These are phyloP conservation scores for Abelmoschus esculentus DNA, from an alignment of 345 rosid genomes.

Conservation along the genomic window DNA sequence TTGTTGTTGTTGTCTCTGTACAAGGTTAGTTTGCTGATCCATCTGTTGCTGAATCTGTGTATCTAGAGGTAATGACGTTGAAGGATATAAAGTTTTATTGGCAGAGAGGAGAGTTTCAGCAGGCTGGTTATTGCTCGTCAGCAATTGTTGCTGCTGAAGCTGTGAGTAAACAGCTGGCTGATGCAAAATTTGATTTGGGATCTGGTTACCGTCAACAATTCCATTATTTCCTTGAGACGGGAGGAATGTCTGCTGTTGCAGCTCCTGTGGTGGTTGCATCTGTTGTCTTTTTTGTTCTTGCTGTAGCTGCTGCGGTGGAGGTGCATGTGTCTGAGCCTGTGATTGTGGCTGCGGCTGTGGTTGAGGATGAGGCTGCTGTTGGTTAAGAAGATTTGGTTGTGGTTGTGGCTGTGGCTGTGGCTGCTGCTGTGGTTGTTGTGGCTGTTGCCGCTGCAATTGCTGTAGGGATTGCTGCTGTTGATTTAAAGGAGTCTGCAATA, in stretches of 20 bases:
- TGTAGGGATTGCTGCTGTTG: slow-evolving; percentile 33
- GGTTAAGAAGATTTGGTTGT: not conserved
- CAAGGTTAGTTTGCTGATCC: slow-evolving; percentile 57
- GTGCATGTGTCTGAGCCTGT: slow-evolving; percentile 16
- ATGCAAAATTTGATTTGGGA: slow-evolving; percentile 36
- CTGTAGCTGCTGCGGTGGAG: slow-evolving; percentile 24
- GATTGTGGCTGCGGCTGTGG: slow-evolving; percentile 18
- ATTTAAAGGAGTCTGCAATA: slow-evolving; percentile 29
- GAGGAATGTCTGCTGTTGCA: slow-evolving; percentile 39
- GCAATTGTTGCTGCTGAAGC: slow-evolving; percentile 53
- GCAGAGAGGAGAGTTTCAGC: slow-evolving; percentile 29
- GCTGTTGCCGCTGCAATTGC: slow-evolving; percentile 23
- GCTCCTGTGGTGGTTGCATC: slow-evolving; percentile 24
- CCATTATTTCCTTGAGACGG: slow-evolving; percentile 39
- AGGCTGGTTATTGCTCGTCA: slow-evolving; percentile 37
- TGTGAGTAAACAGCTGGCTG: slow-evolving; percentile 46
- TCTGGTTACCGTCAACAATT: slow-evolving; percentile 37
- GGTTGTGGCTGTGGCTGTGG: slow-evolving; percentile 5
- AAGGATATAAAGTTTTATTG: slow-evolving; percentile 43
- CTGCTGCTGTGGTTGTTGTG: not conserved
- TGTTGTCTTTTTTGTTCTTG: slow-evolving; percentile 21
- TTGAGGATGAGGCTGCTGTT: not conserved
- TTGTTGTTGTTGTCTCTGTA: slow-evolving; percentile 52
- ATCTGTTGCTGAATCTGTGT: slow-evolving; percentile 47
- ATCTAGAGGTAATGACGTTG: slow-evolving; percentile 54